Evolutionary conservation across 2,329 filamentous ascomycete species (phyloP).

Genomic region (Penicillium sp.): DNA sequence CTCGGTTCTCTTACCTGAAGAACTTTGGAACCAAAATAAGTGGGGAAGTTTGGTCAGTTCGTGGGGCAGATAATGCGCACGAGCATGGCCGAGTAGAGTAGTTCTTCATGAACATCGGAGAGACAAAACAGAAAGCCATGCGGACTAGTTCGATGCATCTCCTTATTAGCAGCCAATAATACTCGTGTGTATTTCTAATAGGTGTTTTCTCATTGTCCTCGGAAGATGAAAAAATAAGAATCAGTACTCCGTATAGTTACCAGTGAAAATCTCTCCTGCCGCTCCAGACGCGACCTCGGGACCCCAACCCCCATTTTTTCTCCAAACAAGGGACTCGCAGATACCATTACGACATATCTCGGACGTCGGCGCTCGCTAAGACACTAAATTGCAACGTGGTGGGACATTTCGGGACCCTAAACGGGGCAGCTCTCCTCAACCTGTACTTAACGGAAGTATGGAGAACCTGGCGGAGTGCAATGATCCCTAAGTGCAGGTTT

Average conservation of each 20-base stretch:
- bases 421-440: constrained; percentile 42
- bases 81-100: constrained; percentile 61
- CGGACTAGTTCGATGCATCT: constrained; percentile 1
- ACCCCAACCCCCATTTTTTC: neutral
- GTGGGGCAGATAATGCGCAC: constrained; percentile 60
- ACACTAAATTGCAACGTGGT: constrained; percentile 22
- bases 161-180: constrained; percentile 16
- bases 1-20: too few relatives aligned
- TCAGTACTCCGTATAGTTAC: too few relatives aligned
- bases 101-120: constrained; percentile 50
- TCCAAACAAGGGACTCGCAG: constrained; percentile 1
- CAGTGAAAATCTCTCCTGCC: neutral
- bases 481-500: constrained; percentile 50
- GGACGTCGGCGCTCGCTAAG: constrained; percentile 7
- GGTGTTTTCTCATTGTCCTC: neutral
- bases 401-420: constrained; percentile 25
- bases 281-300: constrained; percentile 4
- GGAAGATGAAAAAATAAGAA: neutral
- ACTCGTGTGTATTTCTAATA: constrained; percentile 13
- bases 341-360: constrained; percentile 11
- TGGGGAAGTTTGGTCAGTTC: too few relatives aligned
- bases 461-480: constrained; percentile 25
- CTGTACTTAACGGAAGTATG: constrained; percentile 50
- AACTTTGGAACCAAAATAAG: too few relatives aligned
- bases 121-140: neutral